Evolutionary conservation across 2,329 filamentous ascomycete species (phyloP).

Genomic region (Tolypocladium cylindrosporum): DNA sequence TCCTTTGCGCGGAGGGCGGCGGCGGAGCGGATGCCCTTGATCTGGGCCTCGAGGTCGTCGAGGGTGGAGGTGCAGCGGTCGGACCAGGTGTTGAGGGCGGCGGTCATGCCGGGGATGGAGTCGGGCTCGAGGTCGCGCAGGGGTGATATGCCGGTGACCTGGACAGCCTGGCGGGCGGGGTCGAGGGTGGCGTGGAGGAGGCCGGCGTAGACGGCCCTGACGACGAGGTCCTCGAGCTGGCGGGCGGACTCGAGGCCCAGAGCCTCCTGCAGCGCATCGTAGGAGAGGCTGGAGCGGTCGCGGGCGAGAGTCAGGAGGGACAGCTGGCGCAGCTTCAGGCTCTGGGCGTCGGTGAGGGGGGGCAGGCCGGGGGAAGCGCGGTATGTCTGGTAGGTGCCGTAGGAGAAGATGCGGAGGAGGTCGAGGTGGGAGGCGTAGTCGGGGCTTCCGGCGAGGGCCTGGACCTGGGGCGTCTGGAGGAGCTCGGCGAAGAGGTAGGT

Average conservation of each 20-base stretch:
- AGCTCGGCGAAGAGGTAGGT: slow-evolving; percentile 93
- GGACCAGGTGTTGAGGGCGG: slow-evolving; percentile 64
- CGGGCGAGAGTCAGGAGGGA: slow-evolving; percentile 75
- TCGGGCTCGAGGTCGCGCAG: slow-evolving; percentile 76
- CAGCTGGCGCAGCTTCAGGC: slow-evolving; percentile 80
- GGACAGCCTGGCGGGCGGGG: slow-evolving; percentile 62
- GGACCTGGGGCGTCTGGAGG: slow-evolving; percentile 70
- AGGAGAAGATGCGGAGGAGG: slow-evolving; percentile 81
- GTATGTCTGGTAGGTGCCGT: slow-evolving; percentile 82
- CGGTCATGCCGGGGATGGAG: slow-evolving; percentile 58
- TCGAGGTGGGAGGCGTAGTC: slow-evolving; percentile 56
- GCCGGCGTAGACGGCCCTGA: slow-evolving; percentile 76
- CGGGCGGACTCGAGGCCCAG: slow-evolving; percentile 58
- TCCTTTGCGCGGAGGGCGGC: slow-evolving; percentile 45
- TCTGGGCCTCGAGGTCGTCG: slow-evolving; percentile 64
- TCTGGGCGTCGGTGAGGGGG: slow-evolving; percentile 59
- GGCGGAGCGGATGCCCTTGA: slow-evolving; percentile 51
- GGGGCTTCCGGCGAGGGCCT: slow-evolving; percentile 51
- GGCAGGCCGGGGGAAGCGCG: slow-evolving; percentile 47
- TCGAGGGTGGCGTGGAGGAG: slow-evolving; percentile 78
- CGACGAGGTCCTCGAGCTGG: slow-evolving; percentile 78
- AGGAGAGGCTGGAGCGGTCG: slow-evolving; percentile 59
- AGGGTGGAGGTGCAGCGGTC: slow-evolving; percentile 68
- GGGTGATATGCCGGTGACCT: slow-evolving; percentile 71
- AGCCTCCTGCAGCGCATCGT: slow-evolving; percentile 53